These are phyloP conservation scores for Aspergillus ellipticus DNA, from an alignment of 495 filamentous ascomycete species.

Conservation along the genomic window DNA sequence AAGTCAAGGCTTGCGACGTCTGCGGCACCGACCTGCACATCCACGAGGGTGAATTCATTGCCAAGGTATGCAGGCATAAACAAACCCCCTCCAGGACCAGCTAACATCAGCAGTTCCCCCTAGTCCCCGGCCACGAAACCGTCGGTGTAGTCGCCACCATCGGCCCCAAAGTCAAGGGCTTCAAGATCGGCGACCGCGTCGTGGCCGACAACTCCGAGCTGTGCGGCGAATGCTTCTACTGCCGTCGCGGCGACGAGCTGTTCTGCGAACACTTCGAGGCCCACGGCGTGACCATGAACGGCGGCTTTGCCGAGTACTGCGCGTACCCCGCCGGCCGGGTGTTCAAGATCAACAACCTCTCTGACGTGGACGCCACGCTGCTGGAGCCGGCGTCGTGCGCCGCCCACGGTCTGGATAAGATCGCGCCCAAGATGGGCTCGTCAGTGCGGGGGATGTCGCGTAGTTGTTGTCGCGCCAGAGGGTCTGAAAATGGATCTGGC, in stretches of 20 bases:
- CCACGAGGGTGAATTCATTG: constrained; percentile 62
- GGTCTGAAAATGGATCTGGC: constrained; percentile 70
- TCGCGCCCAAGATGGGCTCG: constrained; percentile 64
- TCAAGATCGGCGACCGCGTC: constrained; percentile 63
- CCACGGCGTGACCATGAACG: constrained; percentile 62
- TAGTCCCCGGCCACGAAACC: constrained; percentile 49
- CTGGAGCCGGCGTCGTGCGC: constrained; percentile 71
- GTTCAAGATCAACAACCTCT: constrained; percentile 67
- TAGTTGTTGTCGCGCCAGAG: constrained; percentile 62
- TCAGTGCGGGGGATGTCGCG: constrained; percentile 62
- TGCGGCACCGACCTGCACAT: constrained; percentile 67
- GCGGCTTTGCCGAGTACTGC: constrained; percentile 70
- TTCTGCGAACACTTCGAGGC: constrained; percentile 69
- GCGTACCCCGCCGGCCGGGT: constrained; percentile 54
- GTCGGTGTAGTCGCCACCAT: constrained; percentile 54
- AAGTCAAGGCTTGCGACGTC: constrained; percentile 64
- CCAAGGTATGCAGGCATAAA: constrained; percentile 40
- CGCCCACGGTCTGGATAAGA: constrained; percentile 68
- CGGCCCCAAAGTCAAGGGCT: constrained; percentile 58
- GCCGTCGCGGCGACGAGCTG: constrained; percentile 62
- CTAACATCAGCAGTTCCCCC: constrained; percentile 43
- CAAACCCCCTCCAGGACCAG: neutral
- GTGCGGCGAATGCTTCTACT: constrained; percentile 71
- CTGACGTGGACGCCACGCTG: constrained; percentile 67
- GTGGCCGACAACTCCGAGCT: constrained; percentile 56